These are phyloP conservation scores for Mimosa pudica DNA, from an alignment of 306 rosid genomes.

Conservation along the genomic window DNA sequence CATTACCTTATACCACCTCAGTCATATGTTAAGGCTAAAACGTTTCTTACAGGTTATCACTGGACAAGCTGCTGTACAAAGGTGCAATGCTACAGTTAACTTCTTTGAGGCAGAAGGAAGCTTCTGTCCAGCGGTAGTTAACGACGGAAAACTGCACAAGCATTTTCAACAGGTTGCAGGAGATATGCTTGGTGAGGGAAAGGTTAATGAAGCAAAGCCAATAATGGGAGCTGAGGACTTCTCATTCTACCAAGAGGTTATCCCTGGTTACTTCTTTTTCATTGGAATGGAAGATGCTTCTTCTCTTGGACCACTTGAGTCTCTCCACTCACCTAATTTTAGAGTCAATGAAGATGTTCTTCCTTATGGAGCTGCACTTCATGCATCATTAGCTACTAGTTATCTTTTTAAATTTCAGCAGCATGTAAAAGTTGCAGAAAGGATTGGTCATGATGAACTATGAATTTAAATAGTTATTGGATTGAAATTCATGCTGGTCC, in stretches of 20 bases:
- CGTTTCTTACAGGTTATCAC: conserved; percentile 55
- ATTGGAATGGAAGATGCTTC: conserved; percentile 61
- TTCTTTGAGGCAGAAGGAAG: conserved; percentile 49
- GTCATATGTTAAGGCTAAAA: conserved; percentile 3
- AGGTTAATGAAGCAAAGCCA: conserved; percentile 53
- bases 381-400: conserved; percentile 71
- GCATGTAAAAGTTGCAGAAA: conserved; percentile 30
- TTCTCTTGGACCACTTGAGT: conserved; percentile 33
- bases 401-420: conserved; percentile 55
- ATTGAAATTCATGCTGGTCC: not conserved
- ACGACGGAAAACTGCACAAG: conserved; percentile 55
- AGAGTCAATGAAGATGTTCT: conserved; percentile 69
- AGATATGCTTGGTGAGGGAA: conserved; percentile 58
- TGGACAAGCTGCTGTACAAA: conserved; percentile 82
- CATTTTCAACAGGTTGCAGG: conserved; percentile 61
- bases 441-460: conserved; percentile 51
- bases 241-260: conserved; percentile 71
- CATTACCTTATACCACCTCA: not conserved
- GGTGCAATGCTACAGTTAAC: conserved; percentile 80
- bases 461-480: conserved; percentile 31
- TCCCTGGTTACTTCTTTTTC: conserved; percentile 69
- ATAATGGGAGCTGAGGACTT: conserved; percentile 80
- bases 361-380: conserved; percentile 87
- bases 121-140: conserved; percentile 59
- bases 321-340: conserved; percentile 65